Base-by-base conservation (phyloP, 331 rosid genomes). In the Phaseolus coccineus region DNA sequence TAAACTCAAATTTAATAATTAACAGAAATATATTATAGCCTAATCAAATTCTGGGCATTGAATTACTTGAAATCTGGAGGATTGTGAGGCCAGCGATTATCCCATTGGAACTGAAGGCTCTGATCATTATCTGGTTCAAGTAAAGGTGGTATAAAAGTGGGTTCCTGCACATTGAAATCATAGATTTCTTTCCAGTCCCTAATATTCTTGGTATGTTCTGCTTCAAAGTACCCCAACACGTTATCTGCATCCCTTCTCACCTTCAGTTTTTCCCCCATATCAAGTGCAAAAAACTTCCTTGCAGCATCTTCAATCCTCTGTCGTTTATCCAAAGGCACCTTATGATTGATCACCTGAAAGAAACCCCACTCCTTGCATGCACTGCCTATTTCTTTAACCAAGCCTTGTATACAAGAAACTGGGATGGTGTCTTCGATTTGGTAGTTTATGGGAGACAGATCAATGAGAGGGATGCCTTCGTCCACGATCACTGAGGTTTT, bases 161-260 rank as follows among this genome's bases (percentile, higher is more conserved):
- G 85, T 70, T 90, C 87, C 37, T 82, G 80, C 13, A 91, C 90
- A 86, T 86, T 83, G 77, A 86, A 93, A 83, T 93, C 97, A 79
- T 89, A 93, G 16, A 93, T 88, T 70, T 91, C 96, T 80, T 93
- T 93, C 96, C 97, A 93, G 46, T 92, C 96, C 78, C 92, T 92
- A 16, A 92, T 96, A 63, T 90, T 89, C 28, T 92, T 92, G 1
- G 97, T 93, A 75, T 90, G 69, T 77, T 93, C 96, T 46, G 89
- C 86, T 31, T 93, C 96, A 65, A 90, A 85, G 65, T 78, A 90
- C 5, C 96, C 97, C 84, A 89, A 19, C 16, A 88, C 70, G 68
- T 92, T 86, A 27, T 64, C 70, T n/a, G 77, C 87, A 71, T 85
- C 90, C 8, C 96, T 85, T 89, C 87, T 93, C 76, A 85, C 92